These are phyloP conservation scores for Verruconis gallopava DNA, from an alignment of 2,329 filamentous ascomycete genomes.

Conservation along the genomic window DNA sequence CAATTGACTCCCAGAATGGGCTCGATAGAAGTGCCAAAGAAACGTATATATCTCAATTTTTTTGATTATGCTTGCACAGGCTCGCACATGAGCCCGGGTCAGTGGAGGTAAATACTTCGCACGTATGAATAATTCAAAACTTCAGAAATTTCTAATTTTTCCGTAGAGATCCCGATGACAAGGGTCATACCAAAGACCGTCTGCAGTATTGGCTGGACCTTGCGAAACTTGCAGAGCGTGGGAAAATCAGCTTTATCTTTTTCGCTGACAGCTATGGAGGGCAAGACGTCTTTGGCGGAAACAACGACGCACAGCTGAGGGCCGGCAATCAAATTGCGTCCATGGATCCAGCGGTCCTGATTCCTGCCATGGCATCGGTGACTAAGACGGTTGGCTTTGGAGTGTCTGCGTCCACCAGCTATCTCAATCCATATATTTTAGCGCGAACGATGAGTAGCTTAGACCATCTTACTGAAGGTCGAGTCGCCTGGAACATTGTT, in stretches of 20 bases:
- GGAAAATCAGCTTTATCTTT: slow-evolving; percentile 11
- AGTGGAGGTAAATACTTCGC: slow-evolving; percentile 1
- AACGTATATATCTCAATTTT: slow-evolving; percentile 6
- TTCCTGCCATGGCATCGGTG: slow-evolving; percentile 11
- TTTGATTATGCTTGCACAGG: slow-evolving; percentile 6
- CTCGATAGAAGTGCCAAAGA: slow-evolving; percentile 3
- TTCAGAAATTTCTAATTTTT: not conserved
- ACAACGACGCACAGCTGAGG: slow-evolving; percentile 7
- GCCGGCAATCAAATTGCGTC: slow-evolving; percentile 7
- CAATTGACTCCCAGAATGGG: too few species aligned
- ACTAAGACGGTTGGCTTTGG: slow-evolving; percentile 10
- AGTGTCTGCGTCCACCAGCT: slow-evolving; percentile 6
- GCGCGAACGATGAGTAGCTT: not conserved
- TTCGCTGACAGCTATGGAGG: slow-evolving; percentile 9
- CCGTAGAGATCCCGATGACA: slow-evolving; percentile 9
- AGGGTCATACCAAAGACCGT: slow-evolving; percentile 9
- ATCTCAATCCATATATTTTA: slow-evolving; percentile 6
- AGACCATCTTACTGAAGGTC: slow-evolving; percentile 4
- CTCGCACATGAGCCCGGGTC: slow-evolving; percentile 6
- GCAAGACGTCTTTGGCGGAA: slow-evolving; percentile 9
- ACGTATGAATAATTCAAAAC: not conserved
- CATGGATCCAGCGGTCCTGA: slow-evolving; percentile 7
- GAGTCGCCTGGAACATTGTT: slow-evolving; percentile 7
- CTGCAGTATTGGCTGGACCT: slow-evolving; percentile 11
- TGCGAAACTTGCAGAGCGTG: slow-evolving; percentile 8